Base-by-base conservation (phyloP, 2,329 filamentous ascomycete genomes). In the Coccinonectria pachysandricola region DNA sequence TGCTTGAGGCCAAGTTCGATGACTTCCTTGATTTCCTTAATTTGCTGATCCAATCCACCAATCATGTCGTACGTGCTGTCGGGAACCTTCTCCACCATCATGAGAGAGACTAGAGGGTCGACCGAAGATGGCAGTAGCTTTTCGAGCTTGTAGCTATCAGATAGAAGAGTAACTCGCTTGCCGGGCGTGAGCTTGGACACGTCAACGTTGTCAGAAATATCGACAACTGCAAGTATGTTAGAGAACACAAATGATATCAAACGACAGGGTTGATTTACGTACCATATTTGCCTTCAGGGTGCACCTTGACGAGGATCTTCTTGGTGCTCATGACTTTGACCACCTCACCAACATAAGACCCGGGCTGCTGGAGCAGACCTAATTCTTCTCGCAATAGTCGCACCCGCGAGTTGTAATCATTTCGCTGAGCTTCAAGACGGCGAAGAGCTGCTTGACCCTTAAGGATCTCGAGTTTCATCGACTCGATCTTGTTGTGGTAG, bases 51-150 rank as follows among this genome's bases (percentile, higher is more conserved):
- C 36, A 98, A 66, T 43, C 91, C 91, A 62, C 91, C 91, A 56
- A 98, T 98, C 91, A 98, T 98, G 64, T 98, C 91, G 68, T 98
- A 98, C 54, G 91, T 98, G 65, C 86, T 95, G 68, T 98, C 91
- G 10, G 91, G 91, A 10, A 98, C 91, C 70, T 98, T 98, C 57
- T 98, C 91, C 27, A 98, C 91, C 91, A 98, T 98, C 91, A 98
- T 98, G 55, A 98, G 82, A 18, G 91, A 98, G 31, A 98, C 91
- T 32, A 98, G 80, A 19, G 91, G 91, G 53, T 98, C 91, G 52
- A 98, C 91, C 12, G 91, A 98, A 29, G 91, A 96, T 12, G 91
- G 91, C 7, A 98, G 76, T 64, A 96, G 92, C 68, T 95, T 95
- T 55, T 96, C 91, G 48, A 98, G 79, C 62, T 95, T 95, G 71